Conservation (phyloP, 257 asterid species). For the Solanum pimpinellifolium region DNA sequence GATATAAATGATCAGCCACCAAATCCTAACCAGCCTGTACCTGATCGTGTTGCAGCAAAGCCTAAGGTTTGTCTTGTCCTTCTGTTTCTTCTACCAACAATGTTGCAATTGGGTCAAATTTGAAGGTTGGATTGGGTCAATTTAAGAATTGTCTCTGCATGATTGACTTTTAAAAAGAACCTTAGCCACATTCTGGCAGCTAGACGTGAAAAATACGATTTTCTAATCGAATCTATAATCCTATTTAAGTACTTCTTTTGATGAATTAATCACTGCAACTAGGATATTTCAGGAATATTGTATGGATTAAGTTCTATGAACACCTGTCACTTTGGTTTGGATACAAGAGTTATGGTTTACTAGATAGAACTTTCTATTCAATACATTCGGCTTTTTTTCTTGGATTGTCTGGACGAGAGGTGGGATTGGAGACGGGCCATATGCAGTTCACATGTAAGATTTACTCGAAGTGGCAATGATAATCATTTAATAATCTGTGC, state of each 20-base stretch:
- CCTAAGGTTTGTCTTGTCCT: slow-evolving; percentile 52
- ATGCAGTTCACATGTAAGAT: not conserved
- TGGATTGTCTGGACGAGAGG: not conserved
- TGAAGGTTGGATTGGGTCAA: not conserved
- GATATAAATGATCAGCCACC: slow-evolving; percentile 92
- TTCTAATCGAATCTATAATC: not conserved
- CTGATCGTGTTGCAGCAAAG: slow-evolving; percentile 57
- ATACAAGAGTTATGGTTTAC: not conserved
- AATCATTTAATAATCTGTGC: not conserved
- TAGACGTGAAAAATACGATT: not conserved
- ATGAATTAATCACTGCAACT: not conserved
- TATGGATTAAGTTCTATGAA: not conserved
- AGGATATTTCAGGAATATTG: not conserved
- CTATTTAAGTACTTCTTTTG: not conserved
- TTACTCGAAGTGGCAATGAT: not conserved
- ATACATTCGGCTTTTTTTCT: not conserved
- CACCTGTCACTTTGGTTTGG: not conserved
- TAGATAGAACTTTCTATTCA: not conserved
- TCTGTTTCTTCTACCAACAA: not conserved
- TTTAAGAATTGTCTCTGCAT: not conserved
- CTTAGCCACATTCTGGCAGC: not conserved
- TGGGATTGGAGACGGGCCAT: not conserved
- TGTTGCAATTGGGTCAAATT: not conserved
- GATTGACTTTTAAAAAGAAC: not conserved
- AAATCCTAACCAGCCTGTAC: slow-evolving; percentile 75